phyloP scores from a whole-genome alignment of 78 protist genomes.

The Diacronema lutheri region DNA sequence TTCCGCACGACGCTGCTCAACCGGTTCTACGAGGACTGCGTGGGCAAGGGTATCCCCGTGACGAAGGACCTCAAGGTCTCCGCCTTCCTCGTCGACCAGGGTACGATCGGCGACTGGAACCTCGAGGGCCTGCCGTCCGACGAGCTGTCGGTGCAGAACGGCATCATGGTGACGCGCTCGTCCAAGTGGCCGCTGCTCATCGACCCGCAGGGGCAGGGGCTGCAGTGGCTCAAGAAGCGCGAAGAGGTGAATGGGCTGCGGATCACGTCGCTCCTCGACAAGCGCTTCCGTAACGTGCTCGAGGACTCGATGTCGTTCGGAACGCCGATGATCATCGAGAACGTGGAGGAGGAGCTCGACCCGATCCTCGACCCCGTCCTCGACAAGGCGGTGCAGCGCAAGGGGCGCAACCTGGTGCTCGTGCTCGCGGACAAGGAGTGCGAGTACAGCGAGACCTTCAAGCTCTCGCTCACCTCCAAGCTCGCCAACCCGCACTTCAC shows the following conservation, averaged over 20 bases:
- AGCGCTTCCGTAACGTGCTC: conserved; percentile 52
- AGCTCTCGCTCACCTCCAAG: conserved; percentile 72
- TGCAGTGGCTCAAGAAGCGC: conserved; percentile 69
- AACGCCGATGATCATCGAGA: conserved; percentile 73
- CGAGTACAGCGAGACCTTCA: conserved; percentile 57
- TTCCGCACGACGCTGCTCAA: conserved; percentile 61
- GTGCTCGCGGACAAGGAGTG: conserved; percentile 76
- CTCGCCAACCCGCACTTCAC: conserved; percentile 83
- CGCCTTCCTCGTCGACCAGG: conserved; percentile 61
- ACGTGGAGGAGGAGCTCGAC: conserved; percentile 70
- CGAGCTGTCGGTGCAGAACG: conserved; percentile 84
- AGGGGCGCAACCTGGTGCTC: conserved; percentile 54
- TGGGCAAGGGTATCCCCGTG: conserved; percentile 61
- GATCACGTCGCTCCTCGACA: conserved; percentile 49
- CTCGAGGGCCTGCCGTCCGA: conserved; percentile 87
- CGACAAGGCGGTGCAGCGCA: conserved; percentile 67
- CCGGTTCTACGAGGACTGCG: conserved; percentile 36
- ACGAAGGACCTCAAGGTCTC: conserved; percentile 51
- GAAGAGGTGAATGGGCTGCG: conserved; percentile 42
- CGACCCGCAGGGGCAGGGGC: conserved; percentile 92
- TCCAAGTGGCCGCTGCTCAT: conserved; percentile 79
- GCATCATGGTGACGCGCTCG: conserved; percentile 72
- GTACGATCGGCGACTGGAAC: conserved; percentile 80
- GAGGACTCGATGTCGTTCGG: conserved; percentile 72
- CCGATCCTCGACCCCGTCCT: conserved; percentile 85